phyloP scores from a whole-genome alignment of 164 flowering plant species.

The Tetracentron sinense region DNA sequence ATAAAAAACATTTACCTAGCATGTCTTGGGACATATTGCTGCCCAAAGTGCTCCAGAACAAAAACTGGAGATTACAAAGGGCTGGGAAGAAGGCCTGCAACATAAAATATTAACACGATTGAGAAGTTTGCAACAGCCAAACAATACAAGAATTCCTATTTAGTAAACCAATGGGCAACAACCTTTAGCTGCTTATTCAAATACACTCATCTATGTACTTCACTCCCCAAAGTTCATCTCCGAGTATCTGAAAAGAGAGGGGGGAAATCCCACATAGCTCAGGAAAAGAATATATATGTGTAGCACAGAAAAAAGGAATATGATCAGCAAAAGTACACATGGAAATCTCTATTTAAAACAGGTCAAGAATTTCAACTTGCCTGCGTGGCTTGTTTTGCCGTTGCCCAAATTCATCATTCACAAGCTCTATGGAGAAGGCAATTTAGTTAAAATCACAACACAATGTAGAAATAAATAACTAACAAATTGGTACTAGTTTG shows the following conservation, averaged over 20 bases:
- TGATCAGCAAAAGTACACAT: not conserved
- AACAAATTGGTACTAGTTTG: not conserved
- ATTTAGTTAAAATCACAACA: not conserved
- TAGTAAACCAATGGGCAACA: not conserved
- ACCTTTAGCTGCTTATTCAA: constrained; percentile 50
- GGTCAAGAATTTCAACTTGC: constrained; percentile 33
- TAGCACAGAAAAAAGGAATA: not conserved
- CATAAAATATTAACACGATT: constrained; percentile 23
- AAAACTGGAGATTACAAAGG: constrained; percentile 66
- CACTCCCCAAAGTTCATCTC: constrained; percentile 94
- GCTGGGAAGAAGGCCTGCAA: constrained; percentile 52
- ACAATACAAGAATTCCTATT: constrained; percentile 2
- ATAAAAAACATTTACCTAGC: constrained; percentile 48
- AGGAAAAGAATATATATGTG: not conserved
- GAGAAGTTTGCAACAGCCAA: constrained; percentile 16
- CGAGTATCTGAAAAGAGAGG: constrained; percentile 61
- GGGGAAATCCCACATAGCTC: not conserved
- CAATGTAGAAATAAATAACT: not conserved
- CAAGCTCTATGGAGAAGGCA: constrained; percentile 44
- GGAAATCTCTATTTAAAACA: not conserved
- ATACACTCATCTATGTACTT: constrained; percentile 35
- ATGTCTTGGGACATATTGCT: constrained; percentile 34
- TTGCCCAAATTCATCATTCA: constrained; percentile 70
- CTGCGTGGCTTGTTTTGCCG: constrained; percentile 94
- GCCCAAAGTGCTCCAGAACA: constrained; percentile 78